Evolutionary conservation across 1,284 basidiomycete species (phyloP).

Genomic region (Meripilus lineatus): DNA sequence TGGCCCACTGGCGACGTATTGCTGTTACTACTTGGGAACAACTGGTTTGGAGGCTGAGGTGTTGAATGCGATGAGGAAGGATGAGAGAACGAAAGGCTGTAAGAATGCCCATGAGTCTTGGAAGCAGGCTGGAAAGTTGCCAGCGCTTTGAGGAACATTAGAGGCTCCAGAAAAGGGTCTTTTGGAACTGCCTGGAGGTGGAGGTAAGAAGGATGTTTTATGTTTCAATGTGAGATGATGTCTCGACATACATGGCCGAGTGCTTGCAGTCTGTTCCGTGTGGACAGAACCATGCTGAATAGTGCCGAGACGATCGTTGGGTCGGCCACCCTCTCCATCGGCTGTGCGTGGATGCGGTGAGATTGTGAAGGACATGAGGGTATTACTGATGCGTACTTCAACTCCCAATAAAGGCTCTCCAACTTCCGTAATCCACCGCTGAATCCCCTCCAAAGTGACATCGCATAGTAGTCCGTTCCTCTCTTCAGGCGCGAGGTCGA

Average conservation of each 20-base stretch:
- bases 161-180: constrained; percentile 71
- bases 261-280: constrained; percentile 62
- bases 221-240: constrained; percentile 5
- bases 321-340: constrained; percentile 67
- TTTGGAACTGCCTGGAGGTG: constrained; percentile 48
- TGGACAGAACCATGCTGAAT: constrained; percentile 59
- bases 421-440: constrained; percentile 59
- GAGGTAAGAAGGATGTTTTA: background rate
- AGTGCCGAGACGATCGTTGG: constrained; percentile 64
- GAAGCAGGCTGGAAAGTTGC: constrained; percentile 20
- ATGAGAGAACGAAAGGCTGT: constrained; percentile 17
- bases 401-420: constrained; percentile 56
- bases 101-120: constrained; percentile 16
- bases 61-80: constrained; percentile 11
- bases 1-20: constrained; percentile 10
- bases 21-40: constrained; percentile 14
- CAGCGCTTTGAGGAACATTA: constrained; percentile 37
- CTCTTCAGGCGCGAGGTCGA: constrained; percentile 37
- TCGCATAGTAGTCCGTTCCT: constrained; percentile 71
- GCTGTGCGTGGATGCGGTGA: constrained; percentile 31
- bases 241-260: constrained; percentile 36
- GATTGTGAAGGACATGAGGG: background rate
- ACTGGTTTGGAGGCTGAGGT: constrained; percentile 14
- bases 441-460: constrained; percentile 62
- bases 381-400: constrained; percentile 54